phyloP scores from a whole-genome alignment of 1,284 basidiomycete species.

The Sanghuangporus weigelae region DNA sequence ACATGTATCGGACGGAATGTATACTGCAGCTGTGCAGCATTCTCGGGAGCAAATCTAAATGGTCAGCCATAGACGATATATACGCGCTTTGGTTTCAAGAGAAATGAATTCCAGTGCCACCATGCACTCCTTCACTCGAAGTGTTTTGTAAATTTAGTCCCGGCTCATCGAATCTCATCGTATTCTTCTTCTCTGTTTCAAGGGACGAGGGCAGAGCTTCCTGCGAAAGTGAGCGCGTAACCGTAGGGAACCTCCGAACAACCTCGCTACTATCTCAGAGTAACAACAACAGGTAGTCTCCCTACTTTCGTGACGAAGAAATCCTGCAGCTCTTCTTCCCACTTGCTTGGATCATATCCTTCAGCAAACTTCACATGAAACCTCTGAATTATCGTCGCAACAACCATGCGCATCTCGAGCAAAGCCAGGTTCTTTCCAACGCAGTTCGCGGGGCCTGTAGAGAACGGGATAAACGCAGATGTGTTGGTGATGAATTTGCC shows the following conservation, averaged over 20 bases:
- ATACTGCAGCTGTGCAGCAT: too few species aligned
- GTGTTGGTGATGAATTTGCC: conserved; percentile 24
- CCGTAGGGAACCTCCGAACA: background rate
- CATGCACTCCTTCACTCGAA: too few species aligned
- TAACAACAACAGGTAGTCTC: conserved; percentile 22
- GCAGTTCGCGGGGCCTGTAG: conserved; percentile 31
- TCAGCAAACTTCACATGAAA: conserved; percentile 28
- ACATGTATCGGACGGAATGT: too few species aligned
- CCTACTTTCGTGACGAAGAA: conserved; percentile 27
- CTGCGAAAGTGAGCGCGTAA: background rate
- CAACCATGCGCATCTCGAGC: conserved; percentile 28
- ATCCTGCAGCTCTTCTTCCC: conserved; percentile 28
- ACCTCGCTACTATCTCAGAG: background rate
- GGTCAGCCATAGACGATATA: too few species aligned
- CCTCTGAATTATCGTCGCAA: conserved; percentile 26
- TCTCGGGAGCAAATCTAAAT: too few species aligned
- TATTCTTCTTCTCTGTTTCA: too few species aligned
- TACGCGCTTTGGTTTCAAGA: too few species aligned
- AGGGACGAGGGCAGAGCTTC: background rate
- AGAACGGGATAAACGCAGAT: conserved; percentile 35
- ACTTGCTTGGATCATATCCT: conserved; percentile 24
- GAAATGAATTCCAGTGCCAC: too few species aligned
- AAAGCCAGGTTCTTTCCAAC: conserved; percentile 30
- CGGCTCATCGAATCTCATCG: too few species aligned
- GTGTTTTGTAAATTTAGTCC: too few species aligned